A percentile compares a stretch with the other conserved stretches of the same genome.
Evolutionary conservation across 495 filamentous ascomycete genomes (phyloP).

Genomic region (Daldinia caldariorum): DNA sequence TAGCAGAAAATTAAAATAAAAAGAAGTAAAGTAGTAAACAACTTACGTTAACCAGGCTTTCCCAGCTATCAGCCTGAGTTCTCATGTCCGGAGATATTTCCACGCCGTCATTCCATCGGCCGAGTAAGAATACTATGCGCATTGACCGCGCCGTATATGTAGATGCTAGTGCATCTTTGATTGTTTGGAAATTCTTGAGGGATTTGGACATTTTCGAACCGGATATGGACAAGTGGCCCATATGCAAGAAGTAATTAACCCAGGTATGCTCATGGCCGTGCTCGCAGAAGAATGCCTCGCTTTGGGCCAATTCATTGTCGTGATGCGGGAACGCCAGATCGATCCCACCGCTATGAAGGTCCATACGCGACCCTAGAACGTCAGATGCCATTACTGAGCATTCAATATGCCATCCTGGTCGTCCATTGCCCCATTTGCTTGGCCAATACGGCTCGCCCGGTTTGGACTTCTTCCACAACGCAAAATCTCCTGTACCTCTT

Average conservation of each 20-base stretch:
- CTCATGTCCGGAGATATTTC: slow-evolving; percentile 89
- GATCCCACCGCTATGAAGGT: slow-evolving; percentile 93
- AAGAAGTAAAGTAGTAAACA: background rate
- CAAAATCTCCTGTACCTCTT: slow-evolving; percentile 82
- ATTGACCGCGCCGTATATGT: slow-evolving; percentile 84
- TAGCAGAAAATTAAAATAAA: slow-evolving; percentile 6
- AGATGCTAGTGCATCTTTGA: slow-evolving; percentile 78
- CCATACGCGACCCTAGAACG: slow-evolving; percentile 80
- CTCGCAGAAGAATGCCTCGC: slow-evolving; percentile 81
- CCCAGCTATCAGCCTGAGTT: slow-evolving; percentile 78
- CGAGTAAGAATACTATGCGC: slow-evolving; percentile 87
- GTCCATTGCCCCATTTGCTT: slow-evolving; percentile 84
- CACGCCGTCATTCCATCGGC: slow-evolving; percentile 88
- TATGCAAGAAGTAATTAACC: slow-evolving; percentile 97
- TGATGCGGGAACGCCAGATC: slow-evolving; percentile 96
- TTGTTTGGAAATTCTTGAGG: slow-evolving; percentile 97
- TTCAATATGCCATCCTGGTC: slow-evolving; percentile 98
- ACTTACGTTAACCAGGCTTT: slow-evolving; percentile 74
- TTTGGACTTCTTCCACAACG: slow-evolving; percentile 93
- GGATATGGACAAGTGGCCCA: slow-evolving; percentile 90
- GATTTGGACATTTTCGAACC: slow-evolving; percentile 96
- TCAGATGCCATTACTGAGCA: slow-evolving; percentile 97
- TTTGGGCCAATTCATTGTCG: slow-evolving; percentile 95
- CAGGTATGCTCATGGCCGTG: slow-evolving; percentile 72
- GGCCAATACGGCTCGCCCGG: slow-evolving; percentile 92